phyloP scores from a whole-genome alignment of 2,329 filamentous ascomycete genomes.

The Sporothrix variecibatus region DNA sequence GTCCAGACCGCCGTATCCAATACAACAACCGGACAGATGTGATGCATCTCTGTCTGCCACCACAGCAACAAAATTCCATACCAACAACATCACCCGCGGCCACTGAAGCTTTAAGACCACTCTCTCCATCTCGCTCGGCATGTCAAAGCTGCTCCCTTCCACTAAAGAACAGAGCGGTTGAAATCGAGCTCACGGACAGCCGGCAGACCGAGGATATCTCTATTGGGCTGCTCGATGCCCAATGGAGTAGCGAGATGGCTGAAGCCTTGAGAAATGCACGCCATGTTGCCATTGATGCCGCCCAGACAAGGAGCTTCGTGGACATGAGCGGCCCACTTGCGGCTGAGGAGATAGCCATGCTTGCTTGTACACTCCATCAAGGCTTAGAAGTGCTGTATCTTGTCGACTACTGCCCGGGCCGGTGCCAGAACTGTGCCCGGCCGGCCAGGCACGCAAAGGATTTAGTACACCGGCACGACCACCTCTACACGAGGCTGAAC shows the following conservation, averaged over 20 bases:
- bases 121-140: not conserved
- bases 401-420: conserved; percentile 35
- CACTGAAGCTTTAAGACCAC: not conserved
- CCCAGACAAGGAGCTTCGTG: conserved; percentile 30
- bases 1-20: conserved; percentile 32
- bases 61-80: no score
- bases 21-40: conserved; percentile 35
- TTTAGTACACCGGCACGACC: conserved; percentile 30
- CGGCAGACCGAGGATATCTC: not conserved
- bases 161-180: not conserved
- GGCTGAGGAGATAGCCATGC: conserved; percentile 36
- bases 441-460: not conserved
- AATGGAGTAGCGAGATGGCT: conserved; percentile 38
- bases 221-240: conserved; percentile 33
- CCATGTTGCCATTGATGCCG: conserved; percentile 37
- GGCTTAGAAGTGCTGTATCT: conserved; percentile 38
- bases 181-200: not conserved
- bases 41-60: conserved; percentile 35
- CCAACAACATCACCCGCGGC: conserved; percentile 25
- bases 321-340: conserved; percentile 27
- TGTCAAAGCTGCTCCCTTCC: not conserved
- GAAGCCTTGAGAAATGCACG: conserved; percentile 34
- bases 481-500: conserved; percentile 29
- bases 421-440: not conserved
- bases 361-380: conserved; percentile 37